Base-by-base conservation (phyloP, 179 eudicot species). In the Actinidia arguta region DNA sequence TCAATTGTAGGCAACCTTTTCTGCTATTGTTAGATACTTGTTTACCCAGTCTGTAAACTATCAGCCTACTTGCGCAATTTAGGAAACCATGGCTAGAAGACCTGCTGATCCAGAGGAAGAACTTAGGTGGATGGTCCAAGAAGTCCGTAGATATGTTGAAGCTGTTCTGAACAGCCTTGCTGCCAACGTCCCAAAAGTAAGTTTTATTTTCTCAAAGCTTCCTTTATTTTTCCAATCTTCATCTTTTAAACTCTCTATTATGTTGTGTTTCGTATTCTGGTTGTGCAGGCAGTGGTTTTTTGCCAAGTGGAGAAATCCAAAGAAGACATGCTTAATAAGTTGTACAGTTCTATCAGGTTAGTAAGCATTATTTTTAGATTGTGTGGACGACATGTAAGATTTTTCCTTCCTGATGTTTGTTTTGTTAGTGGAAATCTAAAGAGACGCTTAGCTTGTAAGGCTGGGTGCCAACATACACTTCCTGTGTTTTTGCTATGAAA, bases 281-380 rank as follows among this genome's bases (percentile, higher is more conserved):
- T 70, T 86, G 71, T 85, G 81, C 94, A 97, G 99, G 99, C 99
- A 62, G 99, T 97, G 85, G 99, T 97, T 80, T 94, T 97, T 82
- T 97, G 99, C 89, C 99, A 97, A 93, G 99, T 97, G 78, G 99
- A 97, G 92, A 97, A 95, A 87, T 97, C 99, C 36, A 97, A 97
- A 81, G 99, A 97, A 89, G 99, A 97, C 83, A 97, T 95, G 99
- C 98, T 95, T 68, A 95, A 92, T 83, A 96, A 95, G 85, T 64
- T 95, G 82, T 95, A 95, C 86, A 95, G 96, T 90, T 91, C 98
- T 68, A 82, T 95, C 85, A 95, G 98, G 99, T 96, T 80, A 81
- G 91, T 31, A 48, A 22, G 56, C 73, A 56, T 81, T 68, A 76
- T 64, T 47, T 78, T 6, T 76, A 59, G 11, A 2, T 58, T 25